phyloP scores from a whole-genome alignment of 1,284 basidiomycete genomes.

The Xanthoconium separans region DNA sequence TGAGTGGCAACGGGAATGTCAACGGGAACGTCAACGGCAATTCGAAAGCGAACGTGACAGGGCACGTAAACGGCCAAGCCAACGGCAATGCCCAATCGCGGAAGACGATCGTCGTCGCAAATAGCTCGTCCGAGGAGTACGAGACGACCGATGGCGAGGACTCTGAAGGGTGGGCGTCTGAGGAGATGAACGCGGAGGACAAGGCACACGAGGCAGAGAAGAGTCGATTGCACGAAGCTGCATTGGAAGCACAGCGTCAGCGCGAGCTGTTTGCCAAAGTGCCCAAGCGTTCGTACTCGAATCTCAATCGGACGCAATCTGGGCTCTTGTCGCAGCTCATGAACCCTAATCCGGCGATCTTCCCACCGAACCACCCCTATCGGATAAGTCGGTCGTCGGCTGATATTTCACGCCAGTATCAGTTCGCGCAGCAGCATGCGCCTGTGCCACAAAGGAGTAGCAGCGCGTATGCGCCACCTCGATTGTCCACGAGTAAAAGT shows the following conservation, averaged over 20 bases:
- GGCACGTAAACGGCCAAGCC: slow-evolving; percentile 10
- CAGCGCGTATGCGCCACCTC: slow-evolving; percentile 28
- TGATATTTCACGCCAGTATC: slow-evolving; percentile 42
- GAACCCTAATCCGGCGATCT: slow-evolving; percentile 63
- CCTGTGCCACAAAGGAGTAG: slow-evolving; percentile 30
- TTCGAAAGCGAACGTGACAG: slow-evolving; percentile 13
- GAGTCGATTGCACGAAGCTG: slow-evolving; percentile 41
- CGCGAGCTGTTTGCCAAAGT: slow-evolving; percentile 77
- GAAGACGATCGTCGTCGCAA: slow-evolving; percentile 36
- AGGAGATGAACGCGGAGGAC: slow-evolving; percentile 43
- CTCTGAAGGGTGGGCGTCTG: slow-evolving; percentile 55
- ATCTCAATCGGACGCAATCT: slow-evolving; percentile 51
- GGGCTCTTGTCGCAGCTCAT: slow-evolving; percentile 67
- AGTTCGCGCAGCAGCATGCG: slow-evolving; percentile 8
- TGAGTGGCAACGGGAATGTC: slow-evolving; percentile 18
- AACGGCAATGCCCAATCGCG: slow-evolving; percentile 24
- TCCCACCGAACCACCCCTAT: slow-evolving; percentile 61
- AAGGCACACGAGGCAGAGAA: slow-evolving; percentile 35
- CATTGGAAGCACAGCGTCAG: slow-evolving; percentile 66
- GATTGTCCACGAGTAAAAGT: slow-evolving; percentile 60
- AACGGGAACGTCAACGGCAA: slow-evolving; percentile 12
- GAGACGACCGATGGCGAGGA: slow-evolving; percentile 50
- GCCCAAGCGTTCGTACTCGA: slow-evolving; percentile 64
- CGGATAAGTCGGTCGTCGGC: slow-evolving; percentile 48
- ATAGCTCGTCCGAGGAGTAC: slow-evolving; percentile 39